Percentiles rank a stretch among this genome's conserved stretches.
Evolutionary conservation across 75 land plant species (phyloP).

Genomic region (Picea glauca): DNA sequence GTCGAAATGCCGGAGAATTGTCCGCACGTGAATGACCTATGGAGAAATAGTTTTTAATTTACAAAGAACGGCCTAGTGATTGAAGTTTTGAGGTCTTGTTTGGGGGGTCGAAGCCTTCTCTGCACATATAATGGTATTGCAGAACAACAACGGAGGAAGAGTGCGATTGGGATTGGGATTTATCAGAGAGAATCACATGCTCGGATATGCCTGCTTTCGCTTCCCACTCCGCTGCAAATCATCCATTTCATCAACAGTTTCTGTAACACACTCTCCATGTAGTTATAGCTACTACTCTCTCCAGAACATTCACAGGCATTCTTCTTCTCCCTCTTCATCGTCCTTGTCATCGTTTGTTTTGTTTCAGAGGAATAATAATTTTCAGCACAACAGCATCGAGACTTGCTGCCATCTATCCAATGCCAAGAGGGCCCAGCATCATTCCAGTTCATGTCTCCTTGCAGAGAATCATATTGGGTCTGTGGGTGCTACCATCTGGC

Average conservation of each 20-base stretch:
- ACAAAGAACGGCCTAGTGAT: too few relatives aligned
- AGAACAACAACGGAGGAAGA: too few relatives aligned
- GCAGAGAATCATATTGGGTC: constrained; percentile 21
- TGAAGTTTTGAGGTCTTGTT: too few relatives aligned
- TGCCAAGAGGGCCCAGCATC: not conserved
- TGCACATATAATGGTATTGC: too few relatives aligned
- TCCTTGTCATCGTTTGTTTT: not conserved
- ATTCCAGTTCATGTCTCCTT: constrained; percentile 1
- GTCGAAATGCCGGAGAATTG: too few relatives aligned
- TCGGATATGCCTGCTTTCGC: constrained; percentile 8
- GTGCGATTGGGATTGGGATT: too few relatives aligned
- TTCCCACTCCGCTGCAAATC: not conserved
- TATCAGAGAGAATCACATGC: constrained; percentile 7
- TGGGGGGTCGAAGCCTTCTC: too few relatives aligned
- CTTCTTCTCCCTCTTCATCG: not conserved
- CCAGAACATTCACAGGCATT: not conserved
- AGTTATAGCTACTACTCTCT: not conserved
- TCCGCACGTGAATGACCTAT: too few relatives aligned
- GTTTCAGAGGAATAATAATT: not conserved
- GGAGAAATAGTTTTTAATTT: too few relatives aligned
- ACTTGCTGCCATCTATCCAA: not conserved
- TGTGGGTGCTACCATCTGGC: constrained; percentile 64
- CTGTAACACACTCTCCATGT: not conserved
- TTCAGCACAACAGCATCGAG: not conserved
- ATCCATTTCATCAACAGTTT: not conserved